Base-by-base conservation (phyloP, 805 yeast species). In the Spencermartinsiella europaea region DNA sequence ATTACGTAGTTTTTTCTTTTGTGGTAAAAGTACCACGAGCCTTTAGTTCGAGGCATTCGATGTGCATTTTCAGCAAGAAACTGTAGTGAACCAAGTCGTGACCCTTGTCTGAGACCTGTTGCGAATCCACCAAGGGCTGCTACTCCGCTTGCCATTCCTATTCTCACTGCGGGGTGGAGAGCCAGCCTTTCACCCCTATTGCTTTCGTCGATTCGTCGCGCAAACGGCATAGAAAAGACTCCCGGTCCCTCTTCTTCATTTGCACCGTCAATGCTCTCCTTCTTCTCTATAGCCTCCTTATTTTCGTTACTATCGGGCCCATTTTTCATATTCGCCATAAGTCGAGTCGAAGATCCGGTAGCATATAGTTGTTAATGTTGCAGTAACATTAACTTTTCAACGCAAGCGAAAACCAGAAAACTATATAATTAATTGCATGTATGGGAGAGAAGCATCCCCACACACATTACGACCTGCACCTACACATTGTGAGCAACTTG, bases 21-120 rank as follows among this genome's bases (percentile, higher is more conserved):
- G 65, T 87, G 93, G 64, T 87, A 87, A 61, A 82, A 83, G 59
- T 83, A 87, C 96, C 95, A 87, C 0, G 91, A 93, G 17, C 87
- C 89, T 45, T 79, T 82, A 0, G 83, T 79, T 19, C 64, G 72
- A 5, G 96, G 96, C 47, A 88, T 66, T 44, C 96, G 62, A 60
- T 87, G 95, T 12, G 93, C 83, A 58, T 87, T 87, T 54, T 85
- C 86, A 2, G 90, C 88, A 40, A 87, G 68, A 55, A 76, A 87
- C 37, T 79, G 72, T 37, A 80, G 64, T 1, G 84, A 76, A 0
- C 85, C 69, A 1, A 61, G 52, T 44, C 72, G 71, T 56, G 77
- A 77, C 2, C 91, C 91, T 14, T 71, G 66, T 45, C 75, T 73
- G 57, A 81, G 71, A 5, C 95, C 95, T 5, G 58, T 52, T 20